Evolutionary conservation across 2,329 filamentous ascomycete genomes (phyloP).

Genomic region (Calonectria montana): DNA sequence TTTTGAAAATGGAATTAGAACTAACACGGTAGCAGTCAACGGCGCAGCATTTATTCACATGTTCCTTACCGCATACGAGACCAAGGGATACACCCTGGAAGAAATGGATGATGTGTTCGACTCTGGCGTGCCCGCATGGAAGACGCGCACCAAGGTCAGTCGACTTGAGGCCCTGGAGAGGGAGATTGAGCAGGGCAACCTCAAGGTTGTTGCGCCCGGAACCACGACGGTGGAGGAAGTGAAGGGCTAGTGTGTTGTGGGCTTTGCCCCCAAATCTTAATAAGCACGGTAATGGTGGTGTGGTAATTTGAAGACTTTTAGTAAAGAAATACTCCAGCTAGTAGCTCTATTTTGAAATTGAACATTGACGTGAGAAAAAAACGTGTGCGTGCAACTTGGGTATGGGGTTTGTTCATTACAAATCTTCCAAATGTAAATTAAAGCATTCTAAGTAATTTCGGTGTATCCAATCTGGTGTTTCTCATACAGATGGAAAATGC

Average conservation of each 20-base stretch:
- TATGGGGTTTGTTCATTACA: too few relatives aligned
- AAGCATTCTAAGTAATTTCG: too few relatives aligned
- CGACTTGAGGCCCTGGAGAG: slow-evolving; percentile 59
- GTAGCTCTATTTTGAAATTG: neutral
- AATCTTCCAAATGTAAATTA: too few relatives aligned
- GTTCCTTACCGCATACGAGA: slow-evolving; percentile 72
- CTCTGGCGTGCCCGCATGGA: slow-evolving; percentile 69
- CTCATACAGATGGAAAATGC: too few relatives aligned
- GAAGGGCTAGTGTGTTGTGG: neutral
- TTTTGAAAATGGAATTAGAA: too few relatives aligned
- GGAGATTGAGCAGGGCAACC: slow-evolving; percentile 60
- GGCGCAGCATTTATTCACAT: slow-evolving; percentile 75
- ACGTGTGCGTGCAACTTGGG: neutral
- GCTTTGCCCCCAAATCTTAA: neutral
- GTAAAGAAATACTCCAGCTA: neutral
- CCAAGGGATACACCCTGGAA: slow-evolving; percentile 79
- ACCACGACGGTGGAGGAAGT: neutral
- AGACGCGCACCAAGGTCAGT: slow-evolving; percentile 54
- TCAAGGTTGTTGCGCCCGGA: slow-evolving; percentile 48
- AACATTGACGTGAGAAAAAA: neutral
- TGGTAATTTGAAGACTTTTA: neutral
- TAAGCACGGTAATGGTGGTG: neutral
- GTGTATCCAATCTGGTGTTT: too few relatives aligned
- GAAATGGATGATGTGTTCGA: slow-evolving; percentile 82
- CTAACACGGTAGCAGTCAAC: slow-evolving; percentile 59